phyloP scores from a whole-genome alignment of 129 eudicot genomes.

The Helianthus tuberosus region DNA sequence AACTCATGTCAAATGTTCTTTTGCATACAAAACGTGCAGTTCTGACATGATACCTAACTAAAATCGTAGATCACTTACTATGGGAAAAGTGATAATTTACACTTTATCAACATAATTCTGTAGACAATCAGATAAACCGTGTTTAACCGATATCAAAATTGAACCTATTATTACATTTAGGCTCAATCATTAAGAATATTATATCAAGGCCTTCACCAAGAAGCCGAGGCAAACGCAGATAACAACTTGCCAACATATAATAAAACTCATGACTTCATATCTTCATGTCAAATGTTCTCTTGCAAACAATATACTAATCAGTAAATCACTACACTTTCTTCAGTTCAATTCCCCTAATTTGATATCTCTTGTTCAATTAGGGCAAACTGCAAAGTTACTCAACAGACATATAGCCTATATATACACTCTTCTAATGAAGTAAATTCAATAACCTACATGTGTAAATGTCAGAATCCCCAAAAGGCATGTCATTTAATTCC shows the following conservation, averaged over 20 bases:
- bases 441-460: background rate
- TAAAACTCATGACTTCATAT: too few species aligned
- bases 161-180: too few species aligned
- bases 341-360: background rate
- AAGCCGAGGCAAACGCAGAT: too few species aligned
- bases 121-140: too few species aligned
- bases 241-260: too few species aligned
- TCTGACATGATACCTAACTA: background rate
- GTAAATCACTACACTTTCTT: background rate
- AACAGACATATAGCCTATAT: background rate
- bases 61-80: background rate
- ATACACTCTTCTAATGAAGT: background rate
- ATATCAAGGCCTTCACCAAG: too few species aligned
- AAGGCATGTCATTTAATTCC: background rate
- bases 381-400: slow-evolving; percentile 14
- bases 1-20: background rate
- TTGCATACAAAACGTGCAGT: slow-evolving; percentile 4
- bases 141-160: too few species aligned
- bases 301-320: background rate
- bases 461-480: slow-evolving; percentile 1
- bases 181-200: too few species aligned
- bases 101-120: slow-evolving; percentile 4
- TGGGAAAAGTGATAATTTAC: background rate
- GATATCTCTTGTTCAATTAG: background rate
- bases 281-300: background rate